These are phyloP conservation scores for Agapanthus africanus DNA, from an alignment of 106 monocot species.

Conservation along the genomic window DNA sequence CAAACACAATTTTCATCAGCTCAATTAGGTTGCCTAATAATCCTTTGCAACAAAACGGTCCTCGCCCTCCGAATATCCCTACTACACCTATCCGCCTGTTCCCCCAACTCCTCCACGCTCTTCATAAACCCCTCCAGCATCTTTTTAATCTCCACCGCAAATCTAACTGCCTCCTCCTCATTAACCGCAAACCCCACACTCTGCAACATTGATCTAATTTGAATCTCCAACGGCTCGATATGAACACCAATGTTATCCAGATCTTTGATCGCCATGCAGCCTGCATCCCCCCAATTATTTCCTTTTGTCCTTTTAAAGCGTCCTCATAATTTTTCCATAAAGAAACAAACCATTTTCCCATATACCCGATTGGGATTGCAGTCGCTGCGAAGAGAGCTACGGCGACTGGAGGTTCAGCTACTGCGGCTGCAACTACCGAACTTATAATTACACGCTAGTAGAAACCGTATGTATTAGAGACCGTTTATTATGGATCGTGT, in stretches of 20 bases:
- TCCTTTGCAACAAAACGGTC: conserved; percentile 42
- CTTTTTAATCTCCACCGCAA: conserved; percentile 37
- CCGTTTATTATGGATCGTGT: too few species aligned
- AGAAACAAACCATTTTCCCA: conserved; percentile 58
- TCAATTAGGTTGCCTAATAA: conserved; percentile 12
- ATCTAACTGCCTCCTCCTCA: conserved; percentile 26
- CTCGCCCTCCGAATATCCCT: conserved; percentile 38
- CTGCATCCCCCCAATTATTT: conserved; percentile 29
- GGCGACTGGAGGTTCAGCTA: conserved; percentile 49
- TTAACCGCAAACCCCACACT: conserved; percentile 32
- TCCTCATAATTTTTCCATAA: conserved; percentile 39
- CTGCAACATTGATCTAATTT: conserved; percentile 22
- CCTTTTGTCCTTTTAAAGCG: conserved; percentile 32
- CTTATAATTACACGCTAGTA: conserved; percentile 44
- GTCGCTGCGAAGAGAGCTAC: conserved; percentile 35
- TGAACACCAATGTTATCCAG: conserved; percentile 41
- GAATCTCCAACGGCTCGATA: conserved; percentile 33
- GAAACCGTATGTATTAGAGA: too few species aligned
- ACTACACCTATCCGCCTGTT: conserved; percentile 40
- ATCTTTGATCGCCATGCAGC: conserved; percentile 38
- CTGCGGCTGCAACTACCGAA: conserved; percentile 42
- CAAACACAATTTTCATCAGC: too few species aligned
- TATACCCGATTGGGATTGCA: conserved; percentile 33
- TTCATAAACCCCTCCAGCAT: conserved; percentile 26
- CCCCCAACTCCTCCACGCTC: conserved; percentile 38